Conservation (phyloP, 83 land plant genomes). For the Picea abies region DNA sequence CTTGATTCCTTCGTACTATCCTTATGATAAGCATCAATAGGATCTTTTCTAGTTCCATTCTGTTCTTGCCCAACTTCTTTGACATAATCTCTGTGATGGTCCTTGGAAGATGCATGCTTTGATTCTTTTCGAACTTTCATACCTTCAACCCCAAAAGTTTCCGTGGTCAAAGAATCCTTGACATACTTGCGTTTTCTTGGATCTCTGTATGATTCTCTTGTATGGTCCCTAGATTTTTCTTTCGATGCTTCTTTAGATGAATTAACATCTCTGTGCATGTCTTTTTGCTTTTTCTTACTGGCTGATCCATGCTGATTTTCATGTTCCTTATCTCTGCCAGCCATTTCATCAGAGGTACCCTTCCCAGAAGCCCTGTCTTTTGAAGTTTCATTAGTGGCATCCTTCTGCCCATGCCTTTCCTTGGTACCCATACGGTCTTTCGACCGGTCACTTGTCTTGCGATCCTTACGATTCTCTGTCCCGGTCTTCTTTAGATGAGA, state of each 20-base stretch:
- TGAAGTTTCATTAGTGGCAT: constrained; percentile 2
- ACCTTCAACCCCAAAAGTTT: constrained; percentile 13
- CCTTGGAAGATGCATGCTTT: constrained; percentile 16
- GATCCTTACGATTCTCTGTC: not conserved
- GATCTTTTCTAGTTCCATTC: constrained; percentile 23
- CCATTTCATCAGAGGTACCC: constrained; percentile 7
- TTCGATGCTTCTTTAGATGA: constrained; percentile 22
- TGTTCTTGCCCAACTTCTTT: constrained; percentile 36
- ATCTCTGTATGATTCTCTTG: constrained; percentile 25
- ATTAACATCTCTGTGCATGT: constrained; percentile 18
- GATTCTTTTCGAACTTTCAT: constrained; percentile 26
- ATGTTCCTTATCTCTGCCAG: not conserved
- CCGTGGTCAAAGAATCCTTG: constrained; percentile 11
- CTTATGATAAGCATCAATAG: constrained; percentile 14
- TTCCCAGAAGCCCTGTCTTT: constrained; percentile 14
- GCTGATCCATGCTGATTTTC: not conserved
- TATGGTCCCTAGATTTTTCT: constrained; percentile 19
- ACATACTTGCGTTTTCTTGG: constrained; percentile 29
- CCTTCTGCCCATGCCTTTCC: constrained; percentile 4
- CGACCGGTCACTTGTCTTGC: not conserved
- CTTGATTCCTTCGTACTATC: constrained; percentile 13
- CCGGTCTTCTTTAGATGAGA: not conserved
- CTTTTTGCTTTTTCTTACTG: constrained; percentile 37
- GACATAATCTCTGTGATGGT: constrained; percentile 32
- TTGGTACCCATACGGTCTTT: constrained; percentile 1